Conservation (phyloP, 805 yeast genomes). For the Ogataea corticis region DNA sequence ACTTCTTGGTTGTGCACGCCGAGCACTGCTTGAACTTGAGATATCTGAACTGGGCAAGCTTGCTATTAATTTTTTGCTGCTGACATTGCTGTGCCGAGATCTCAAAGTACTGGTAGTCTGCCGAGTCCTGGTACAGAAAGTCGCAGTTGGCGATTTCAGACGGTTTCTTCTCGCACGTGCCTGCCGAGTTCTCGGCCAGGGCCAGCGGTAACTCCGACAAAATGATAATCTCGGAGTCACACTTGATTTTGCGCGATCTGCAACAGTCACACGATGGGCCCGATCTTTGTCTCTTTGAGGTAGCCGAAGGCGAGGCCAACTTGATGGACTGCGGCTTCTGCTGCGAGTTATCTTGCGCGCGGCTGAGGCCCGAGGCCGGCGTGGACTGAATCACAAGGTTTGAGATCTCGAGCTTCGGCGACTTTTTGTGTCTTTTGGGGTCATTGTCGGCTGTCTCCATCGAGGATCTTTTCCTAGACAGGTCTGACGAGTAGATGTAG, state of each 20-base stretch:
- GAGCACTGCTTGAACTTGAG: conserved; percentile 55
- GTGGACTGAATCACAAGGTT: conserved; percentile 16
- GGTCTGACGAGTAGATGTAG: conserved; percentile 13
- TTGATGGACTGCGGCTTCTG: conserved; percentile 28
- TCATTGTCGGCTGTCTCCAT: neutral
- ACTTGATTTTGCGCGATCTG: conserved; percentile 66
- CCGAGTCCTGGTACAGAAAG: conserved; percentile 24
- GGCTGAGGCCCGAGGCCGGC: neutral
- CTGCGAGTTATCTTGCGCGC: too few species aligned
- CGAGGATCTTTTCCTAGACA: conserved; percentile 7
- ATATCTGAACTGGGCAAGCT: conserved; percentile 27
- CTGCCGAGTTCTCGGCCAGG: neutral
- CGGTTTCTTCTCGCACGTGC: neutral
- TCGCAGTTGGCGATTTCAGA: conserved; percentile 35
- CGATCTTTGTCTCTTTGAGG: conserved; percentile 54
- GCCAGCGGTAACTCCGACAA: conserved; percentile 23
- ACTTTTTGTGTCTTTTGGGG: conserved; percentile 15
- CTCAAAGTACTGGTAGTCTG: conserved; percentile 31
- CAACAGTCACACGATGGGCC: conserved; percentile 80
- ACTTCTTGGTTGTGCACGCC: conserved; percentile 49
- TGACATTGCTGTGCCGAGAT: conserved; percentile 24
- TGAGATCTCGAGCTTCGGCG: conserved; percentile 25
- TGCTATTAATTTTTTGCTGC: conserved; percentile 20
- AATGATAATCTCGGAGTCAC: conserved; percentile 60
- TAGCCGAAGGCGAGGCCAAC: conserved; percentile 34